Base-by-base conservation (phyloP, 2,329 filamentous ascomycete genomes). In the Colletotrichum chlorophyti region DNA sequence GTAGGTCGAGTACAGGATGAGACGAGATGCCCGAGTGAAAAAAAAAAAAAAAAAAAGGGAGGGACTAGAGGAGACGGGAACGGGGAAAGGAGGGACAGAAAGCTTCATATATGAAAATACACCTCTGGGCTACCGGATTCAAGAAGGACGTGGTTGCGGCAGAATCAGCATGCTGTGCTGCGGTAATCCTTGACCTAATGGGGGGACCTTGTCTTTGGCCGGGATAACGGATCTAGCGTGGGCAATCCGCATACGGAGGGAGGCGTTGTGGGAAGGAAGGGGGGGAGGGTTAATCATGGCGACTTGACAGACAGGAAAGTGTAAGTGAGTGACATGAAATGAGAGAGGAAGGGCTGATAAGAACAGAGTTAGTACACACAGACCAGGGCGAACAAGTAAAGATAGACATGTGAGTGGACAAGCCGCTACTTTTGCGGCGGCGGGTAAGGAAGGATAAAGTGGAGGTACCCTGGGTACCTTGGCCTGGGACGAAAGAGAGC, bases 211-310 rank as follows among this genome's bases (percentile, higher is more conserved):
- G 40, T 38, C 45, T 26, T 43, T 57, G 45, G 31, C 43, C 42
- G 35, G 53, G 58, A 45, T 35, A 17, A 40, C 35, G 46, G 53
- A 52, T 45, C 58, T 60, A 58, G 58, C 27, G 40, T 58, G 53
- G 58, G 40, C 53, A 58, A 50, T 58, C 58, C 58, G 58, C 53
- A 60, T 46, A 58, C 58, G 58, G 53, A 60, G 51, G n/a, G 51
- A 42, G 55, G 55, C 51, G 51, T 45, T 54, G 43, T 55, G 43
- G 51, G 42, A 58, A 52, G n/a, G 45, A n/a, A 38, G 52, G 17
- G 23, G 42, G 41, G 15, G n/a, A 14, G 15, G 32, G 23, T 19
- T 58, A 60, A 60, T 58, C 53, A 58, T 52, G 21, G 40, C 37
- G 58, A 58, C 41, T n/a, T 58, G 53, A 60, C 47, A 42, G 53